Evolutionary conservation across 2,329 filamentous ascomycete genomes (phyloP), one percentile per base, ranked within the genome.

Genomic region (Chrysosporium queenslandicum): DNA sequence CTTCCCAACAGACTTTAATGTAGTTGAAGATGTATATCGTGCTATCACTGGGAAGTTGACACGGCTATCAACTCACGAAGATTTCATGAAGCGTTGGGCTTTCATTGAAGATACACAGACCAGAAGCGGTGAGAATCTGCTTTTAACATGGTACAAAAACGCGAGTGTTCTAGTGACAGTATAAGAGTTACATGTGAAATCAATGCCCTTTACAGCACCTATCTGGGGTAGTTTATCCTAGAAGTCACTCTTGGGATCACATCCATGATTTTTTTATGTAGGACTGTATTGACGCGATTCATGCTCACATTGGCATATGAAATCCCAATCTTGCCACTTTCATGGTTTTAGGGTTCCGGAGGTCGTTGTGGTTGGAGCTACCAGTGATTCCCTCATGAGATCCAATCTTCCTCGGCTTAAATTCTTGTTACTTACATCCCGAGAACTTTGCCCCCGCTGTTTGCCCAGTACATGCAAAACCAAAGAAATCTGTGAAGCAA

Each of bases 91-190:
- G 50, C 79, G 85, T 52, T 95, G 94, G 88, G 89, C 91, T 5
- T 88, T 87, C 65, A 76, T 95, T 46, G 88, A 92, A 65, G 87
- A 94, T 63, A 97, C 91, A 18, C 78, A 86, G 74, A 94, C 90
- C 40, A 77, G 78, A 61, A 94, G 84, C 65, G 92, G 92, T 16
- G 92, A 98, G 74, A 97, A 97, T 66, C 91, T 91, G 41, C 71
- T 98, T 64, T 66, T 97, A 68, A 85, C 75, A 61, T 96, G 92
- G 84, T 98, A 97, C 71, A 86, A 87, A 72, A 98, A 98, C 69
- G 90, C 91, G 50, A 92, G 86, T 68, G 86, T 96, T 61, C 79
- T 97, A 78, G 83, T 88, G 47, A 96, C 90, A 50, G 79, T 92
- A 60, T 94, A 76, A 50, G 20, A 20, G 6, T 9, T 7, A 18